These are phyloP conservation scores for Pseudogymnoascus sp. DNA, from an alignment of 2,329 filamentous ascomycete species.

Conservation along the genomic window DNA sequence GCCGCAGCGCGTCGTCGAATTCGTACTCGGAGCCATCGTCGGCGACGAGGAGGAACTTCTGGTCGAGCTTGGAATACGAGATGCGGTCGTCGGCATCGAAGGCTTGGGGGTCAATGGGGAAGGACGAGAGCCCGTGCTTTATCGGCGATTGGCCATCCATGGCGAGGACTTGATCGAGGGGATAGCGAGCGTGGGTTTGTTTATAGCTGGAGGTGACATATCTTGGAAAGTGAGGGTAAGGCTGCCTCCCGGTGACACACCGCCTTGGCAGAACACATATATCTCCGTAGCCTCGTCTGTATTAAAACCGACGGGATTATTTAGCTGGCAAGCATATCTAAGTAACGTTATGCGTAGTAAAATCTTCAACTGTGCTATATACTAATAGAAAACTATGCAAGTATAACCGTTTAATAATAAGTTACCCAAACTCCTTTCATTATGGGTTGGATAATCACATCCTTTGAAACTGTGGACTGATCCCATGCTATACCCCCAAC, in stretches of 20 bases:
- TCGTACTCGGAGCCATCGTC: constrained; percentile 81
- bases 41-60: constrained; percentile 76
- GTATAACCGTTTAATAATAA: background rate
- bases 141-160: background rate
- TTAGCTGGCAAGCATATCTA: background rate
- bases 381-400: background rate
- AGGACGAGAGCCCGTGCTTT: constrained; percentile 12
- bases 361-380: constrained; percentile 1
- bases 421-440: background rate
- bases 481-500: constrained; percentile 16
- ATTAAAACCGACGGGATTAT: background rate
- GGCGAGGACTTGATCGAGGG: background rate
- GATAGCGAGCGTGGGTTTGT: background rate
- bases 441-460: background rate
- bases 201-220: background rate
- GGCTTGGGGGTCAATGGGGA: constrained; percentile 27
- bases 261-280: constrained; percentile 2
- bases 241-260: constrained; percentile 3
- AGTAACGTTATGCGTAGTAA: background rate
- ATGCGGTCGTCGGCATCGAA: constrained; percentile 76
- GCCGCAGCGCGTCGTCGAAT: constrained; percentile 62
- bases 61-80: constrained; percentile 75
- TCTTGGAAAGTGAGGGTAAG: constrained; percentile 7
- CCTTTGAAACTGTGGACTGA: background rate
- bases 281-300: background rate